Conservation (phyloP, 2,329 filamentous ascomycete species). For the Cercospora zeina region DNA sequence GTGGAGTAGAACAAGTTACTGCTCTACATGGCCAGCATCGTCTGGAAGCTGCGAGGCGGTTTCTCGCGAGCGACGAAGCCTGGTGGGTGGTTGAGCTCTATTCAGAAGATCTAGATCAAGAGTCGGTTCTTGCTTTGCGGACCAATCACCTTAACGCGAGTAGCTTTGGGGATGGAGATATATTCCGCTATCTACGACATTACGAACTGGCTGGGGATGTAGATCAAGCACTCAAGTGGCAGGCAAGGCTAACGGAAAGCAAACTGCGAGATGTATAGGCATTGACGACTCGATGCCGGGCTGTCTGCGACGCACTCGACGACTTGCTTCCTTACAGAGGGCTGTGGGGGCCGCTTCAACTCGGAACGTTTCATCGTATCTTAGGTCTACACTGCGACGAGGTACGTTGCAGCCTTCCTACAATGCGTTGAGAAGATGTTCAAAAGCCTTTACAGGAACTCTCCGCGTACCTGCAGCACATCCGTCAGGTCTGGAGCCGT, state of each 20-base stretch:
- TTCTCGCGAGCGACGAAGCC: background rate
- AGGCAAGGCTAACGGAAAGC: background rate
- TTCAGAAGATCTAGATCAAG: background rate
- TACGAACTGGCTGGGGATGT: background rate
- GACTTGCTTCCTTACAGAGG: background rate
- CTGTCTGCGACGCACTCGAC: background rate
- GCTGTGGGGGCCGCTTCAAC: background rate
- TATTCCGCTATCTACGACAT: background rate
- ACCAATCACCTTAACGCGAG: background rate
- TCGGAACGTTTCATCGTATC: conserved; percentile 1
- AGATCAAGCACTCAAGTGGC: background rate
- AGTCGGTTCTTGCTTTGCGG: background rate
- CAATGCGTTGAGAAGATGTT: too few relatives aligned
- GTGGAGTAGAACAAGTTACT: background rate
- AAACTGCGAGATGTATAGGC: background rate
- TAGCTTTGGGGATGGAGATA: background rate
- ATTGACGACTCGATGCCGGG: background rate
- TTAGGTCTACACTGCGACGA: background rate
- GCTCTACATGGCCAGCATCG: background rate
- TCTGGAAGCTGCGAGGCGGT: background rate
- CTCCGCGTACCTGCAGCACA: background rate
- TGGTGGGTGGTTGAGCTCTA: background rate
- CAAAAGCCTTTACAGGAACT: background rate
- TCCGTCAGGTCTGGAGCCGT: background rate
- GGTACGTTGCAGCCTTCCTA: background rate